Percentiles rank a stretch among this genome's conserved stretches.
phyloP scores from a whole-genome alignment of 164 flowering plant species.

The Brasenia schreberi region DNA sequence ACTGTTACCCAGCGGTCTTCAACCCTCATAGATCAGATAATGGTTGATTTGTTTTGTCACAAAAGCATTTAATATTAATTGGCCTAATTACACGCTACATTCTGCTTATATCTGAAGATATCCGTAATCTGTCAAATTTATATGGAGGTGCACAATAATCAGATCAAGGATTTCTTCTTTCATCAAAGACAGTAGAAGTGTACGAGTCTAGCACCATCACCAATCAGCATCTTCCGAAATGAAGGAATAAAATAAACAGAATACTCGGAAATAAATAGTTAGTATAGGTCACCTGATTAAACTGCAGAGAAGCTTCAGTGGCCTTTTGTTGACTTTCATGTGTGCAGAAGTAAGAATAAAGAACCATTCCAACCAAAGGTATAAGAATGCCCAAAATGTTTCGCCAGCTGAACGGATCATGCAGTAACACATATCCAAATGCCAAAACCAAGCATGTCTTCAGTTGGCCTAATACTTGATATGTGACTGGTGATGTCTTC shows the following conservation, averaged over 20 bases:
- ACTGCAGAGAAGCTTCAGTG: conserved; percentile 36
- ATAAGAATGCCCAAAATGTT: conserved; percentile 78
- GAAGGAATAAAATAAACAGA: not conserved
- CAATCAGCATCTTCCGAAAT: no score
- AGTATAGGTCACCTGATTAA: conserved; percentile 44
- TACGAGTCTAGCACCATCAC: no score
- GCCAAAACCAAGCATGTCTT: conserved; percentile 91
- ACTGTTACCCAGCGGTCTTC: no score
- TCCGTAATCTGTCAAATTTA: no score
- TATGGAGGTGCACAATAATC: no score
- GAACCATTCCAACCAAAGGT: conserved; percentile 80
- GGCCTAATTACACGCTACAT: no score
- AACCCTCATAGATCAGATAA: no score
- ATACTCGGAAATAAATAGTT: not conserved
- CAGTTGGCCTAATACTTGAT: conserved; percentile 93
- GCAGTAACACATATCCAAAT: conserved; percentile 86
- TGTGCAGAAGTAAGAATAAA: conserved; percentile 73
- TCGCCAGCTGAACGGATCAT: conserved; percentile 82
- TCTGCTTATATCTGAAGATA: no score
- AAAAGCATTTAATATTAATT: no score
- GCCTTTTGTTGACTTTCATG: conserved; percentile 67
- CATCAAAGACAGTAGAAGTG: no score
- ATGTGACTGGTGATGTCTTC: conserved; percentile 95
- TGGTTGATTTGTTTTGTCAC: no score
- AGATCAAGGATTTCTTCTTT: no score